phyloP scores from a whole-genome alignment of 2,329 filamentous ascomycete genomes.

The Colletotrichum graminicola region DNA sequence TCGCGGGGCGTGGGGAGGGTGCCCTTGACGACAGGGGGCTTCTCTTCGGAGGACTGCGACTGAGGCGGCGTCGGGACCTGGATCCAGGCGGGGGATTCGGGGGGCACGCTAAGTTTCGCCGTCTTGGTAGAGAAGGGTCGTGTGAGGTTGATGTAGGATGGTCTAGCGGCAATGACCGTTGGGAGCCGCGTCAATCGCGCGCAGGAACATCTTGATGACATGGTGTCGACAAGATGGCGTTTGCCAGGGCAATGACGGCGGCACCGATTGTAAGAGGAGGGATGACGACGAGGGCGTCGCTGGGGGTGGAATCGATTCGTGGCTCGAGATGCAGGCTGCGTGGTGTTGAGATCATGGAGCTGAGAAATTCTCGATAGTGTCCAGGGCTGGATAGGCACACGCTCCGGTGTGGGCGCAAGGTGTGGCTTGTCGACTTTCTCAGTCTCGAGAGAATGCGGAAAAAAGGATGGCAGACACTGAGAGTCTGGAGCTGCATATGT shows the following conservation, averaged over 20 bases:
- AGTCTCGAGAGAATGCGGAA: neutral
- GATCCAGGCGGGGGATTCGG: constrained; percentile 90
- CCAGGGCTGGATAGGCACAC: constrained; percentile 26
- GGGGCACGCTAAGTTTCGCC: constrained; percentile 60
- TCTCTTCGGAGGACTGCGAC: constrained; percentile 73
- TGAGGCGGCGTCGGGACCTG: constrained; percentile 84
- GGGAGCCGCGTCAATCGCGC: constrained; percentile 38
- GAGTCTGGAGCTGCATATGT: neutral
- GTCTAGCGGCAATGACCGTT: constrained; percentile 7
- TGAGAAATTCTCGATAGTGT: constrained; percentile 43
- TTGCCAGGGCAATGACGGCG: constrained; percentile 22
- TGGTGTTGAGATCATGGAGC: constrained; percentile 30
- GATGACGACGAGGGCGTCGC: constrained; percentile 6
- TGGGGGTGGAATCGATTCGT: constrained; percentile 23
- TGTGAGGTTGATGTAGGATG: constrained; percentile 36
- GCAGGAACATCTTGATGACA: constrained; percentile 42
- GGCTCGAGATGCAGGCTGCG: constrained; percentile 26
- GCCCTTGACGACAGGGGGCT: constrained; percentile 72
- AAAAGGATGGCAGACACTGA: neutral
- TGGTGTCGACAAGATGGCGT: constrained; percentile 16
- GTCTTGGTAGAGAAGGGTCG: constrained; percentile 52
- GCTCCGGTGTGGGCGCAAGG: neutral
- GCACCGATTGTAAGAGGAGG: neutral
- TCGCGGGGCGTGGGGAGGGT: constrained; percentile 85
- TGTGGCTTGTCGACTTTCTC: neutral